These are phyloP conservation scores for Saccharomycopsis amapae DNA, from an alignment of 805 yeast species.

Conservation along the genomic window DNA sequence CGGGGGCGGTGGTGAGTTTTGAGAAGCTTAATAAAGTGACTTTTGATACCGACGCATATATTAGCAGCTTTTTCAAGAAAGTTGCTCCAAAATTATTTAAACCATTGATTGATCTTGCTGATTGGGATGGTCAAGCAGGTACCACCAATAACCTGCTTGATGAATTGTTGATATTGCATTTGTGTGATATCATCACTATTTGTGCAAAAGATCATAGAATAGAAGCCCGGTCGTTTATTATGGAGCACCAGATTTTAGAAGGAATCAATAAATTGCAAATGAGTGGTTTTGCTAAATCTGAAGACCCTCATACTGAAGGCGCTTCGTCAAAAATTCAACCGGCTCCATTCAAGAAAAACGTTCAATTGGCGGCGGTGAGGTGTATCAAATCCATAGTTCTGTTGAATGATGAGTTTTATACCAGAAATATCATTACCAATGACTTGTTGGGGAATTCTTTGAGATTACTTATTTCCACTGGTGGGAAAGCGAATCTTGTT, in stretches of 20 bases:
- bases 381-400: slow-evolving; percentile 57
- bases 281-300: not conserved
- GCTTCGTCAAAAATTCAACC: too few species aligned
- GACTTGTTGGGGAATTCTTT: slow-evolving; percentile 42
- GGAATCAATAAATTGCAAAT: slow-evolving; percentile 45
- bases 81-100: slow-evolving; percentile 54
- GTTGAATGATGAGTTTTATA: slow-evolving; percentile 56
- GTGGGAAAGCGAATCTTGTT: slow-evolving; percentile 48
- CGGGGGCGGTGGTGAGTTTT: not conserved
- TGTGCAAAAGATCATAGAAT: slow-evolving; percentile 55
- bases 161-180: slow-evolving; percentile 24
- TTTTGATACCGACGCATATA: slow-evolving; percentile 29
- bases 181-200: slow-evolving; percentile 66
- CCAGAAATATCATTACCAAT: slow-evolving; percentile 47
- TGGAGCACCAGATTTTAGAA: slow-evolving; percentile 49
- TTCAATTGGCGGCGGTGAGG: slow-evolving; percentile 62
- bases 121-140: not conserved
- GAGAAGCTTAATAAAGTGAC: not conserved
- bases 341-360: slow-evolving; percentile 39
- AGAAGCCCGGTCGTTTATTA: slow-evolving; percentile 54
- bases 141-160: too few species aligned
- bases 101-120: slow-evolving; percentile 35
- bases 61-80: slow-evolving; percentile 52
- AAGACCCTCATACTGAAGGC: too few species aligned
- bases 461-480: slow-evolving; percentile 43